Evolutionary conservation across 2,329 filamentous ascomycete genomes (phyloP), one percentile per base, ranked within the genome.

Genomic region (Chalaropsis ovoidea): DNA sequence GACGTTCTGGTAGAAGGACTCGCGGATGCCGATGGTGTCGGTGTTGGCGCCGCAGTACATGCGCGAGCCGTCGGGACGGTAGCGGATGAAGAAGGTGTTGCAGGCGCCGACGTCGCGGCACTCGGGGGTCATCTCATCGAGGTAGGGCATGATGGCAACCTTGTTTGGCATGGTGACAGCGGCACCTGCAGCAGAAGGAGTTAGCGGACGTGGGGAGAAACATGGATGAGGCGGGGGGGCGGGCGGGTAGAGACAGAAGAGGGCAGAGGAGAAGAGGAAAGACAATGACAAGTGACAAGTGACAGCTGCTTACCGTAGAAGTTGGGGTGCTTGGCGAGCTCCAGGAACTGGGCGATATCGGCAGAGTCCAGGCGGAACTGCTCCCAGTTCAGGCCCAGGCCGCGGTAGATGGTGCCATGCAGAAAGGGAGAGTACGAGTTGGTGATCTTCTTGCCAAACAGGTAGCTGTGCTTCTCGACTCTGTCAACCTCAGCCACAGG

Each of bases 141-240:
- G 80, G 70, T 89, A 80, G 0, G 83, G 79, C 67, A 92, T 82
- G 72, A 93, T 90, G 70, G 84, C 80, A 31, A 93, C 83, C 75
- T 94, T 93, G 78, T 90, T 86, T 0, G 89, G 89, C 89, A 93
- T 94, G 22, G 89, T 93, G 45, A 93, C 85, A 2, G 86, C 84
- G 24, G 86, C 83, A 65, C 86, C 86, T 82, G 66, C 22, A 43
- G 17, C 39, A 43, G 39, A 10, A 41, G 43, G 58, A 22, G 19
- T 62, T 56, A 58, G 60, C n/a, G 19, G 22, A 39, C 54, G 11
- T 35, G n/a, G 22, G 31, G 27, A 27, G 19, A 49, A 49, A 19
- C 17, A 49, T 10, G 10, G n/a, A 49, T 3, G 22, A 49, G 17
- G 45, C 45, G 19, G 8, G 6, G 8, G 3, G 31, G 31, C 3